Conservation (phyloP, 2,329 filamentous ascomycete genomes). For the Nannizzia gypsea region DNA sequence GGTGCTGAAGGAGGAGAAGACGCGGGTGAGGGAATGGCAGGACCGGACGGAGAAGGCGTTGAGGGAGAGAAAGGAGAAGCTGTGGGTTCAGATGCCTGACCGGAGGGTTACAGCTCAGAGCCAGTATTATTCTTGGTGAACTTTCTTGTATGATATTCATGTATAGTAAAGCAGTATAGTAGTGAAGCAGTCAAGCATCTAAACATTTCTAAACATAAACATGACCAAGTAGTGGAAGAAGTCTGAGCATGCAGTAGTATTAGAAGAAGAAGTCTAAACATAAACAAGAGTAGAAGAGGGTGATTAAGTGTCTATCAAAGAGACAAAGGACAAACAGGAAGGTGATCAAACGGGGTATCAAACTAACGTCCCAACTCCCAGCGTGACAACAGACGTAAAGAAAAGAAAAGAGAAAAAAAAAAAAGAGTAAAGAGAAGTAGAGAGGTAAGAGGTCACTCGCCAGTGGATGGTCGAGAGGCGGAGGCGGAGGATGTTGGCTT, state of each 20-base stretch:
- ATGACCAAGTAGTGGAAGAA: too few relatives aligned
- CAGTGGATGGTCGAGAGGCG: too few relatives aligned
- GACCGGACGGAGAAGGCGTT: constrained; percentile 67
- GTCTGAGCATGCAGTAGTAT: too few relatives aligned
- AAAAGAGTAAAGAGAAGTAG: neutral
- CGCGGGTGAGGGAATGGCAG: constrained; percentile 65
- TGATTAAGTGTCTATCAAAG: neutral
- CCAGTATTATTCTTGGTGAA: constrained; percentile 84
- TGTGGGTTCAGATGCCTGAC: constrained; percentile 83
- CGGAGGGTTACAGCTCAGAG: constrained; percentile 71
- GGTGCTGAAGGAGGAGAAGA: constrained; percentile 86
- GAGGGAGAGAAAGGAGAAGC: constrained; percentile 60
- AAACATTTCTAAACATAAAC: too few relatives aligned
- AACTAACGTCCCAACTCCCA: too few relatives aligned
- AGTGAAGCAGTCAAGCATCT: too few relatives aligned
- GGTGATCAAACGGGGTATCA: neutral
- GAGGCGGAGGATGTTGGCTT: too few relatives aligned
- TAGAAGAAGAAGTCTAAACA: too few relatives aligned
- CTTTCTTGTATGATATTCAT: neutral
- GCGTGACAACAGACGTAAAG: too few relatives aligned
- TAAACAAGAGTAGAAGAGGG: too few relatives aligned
- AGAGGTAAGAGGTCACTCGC: neutral
- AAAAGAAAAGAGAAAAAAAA: neutral
- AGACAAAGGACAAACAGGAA: neutral
- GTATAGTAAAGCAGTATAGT: neutral